Evolutionary conservation across 805 yeast species (phyloP), one percentile per base, ranked within the genome.

Genomic region (Candida vaughaniae): DNA sequence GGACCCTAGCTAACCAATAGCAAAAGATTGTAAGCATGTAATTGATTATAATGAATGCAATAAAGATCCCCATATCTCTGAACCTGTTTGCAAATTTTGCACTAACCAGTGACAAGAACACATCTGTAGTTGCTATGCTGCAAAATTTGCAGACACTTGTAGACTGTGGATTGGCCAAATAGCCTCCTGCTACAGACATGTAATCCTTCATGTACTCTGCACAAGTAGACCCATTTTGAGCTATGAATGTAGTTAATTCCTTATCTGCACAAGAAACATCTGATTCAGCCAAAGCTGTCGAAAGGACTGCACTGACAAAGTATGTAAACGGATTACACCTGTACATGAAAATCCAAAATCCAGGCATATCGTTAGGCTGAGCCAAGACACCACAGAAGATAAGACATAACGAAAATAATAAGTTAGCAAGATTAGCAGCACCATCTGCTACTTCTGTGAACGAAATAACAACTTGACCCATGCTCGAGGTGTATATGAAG

Each of bases 261-360:
- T 33, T 31, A 4, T 32, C 18, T 3, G 56, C 27, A 43, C 66
- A 64, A 37, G 38, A 44, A 66, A 82, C 70, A 43, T 67, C 27
- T 6, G 58, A 43, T 34, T 55, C 47, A 4, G 63, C 60, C 29
- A 58, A 51, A 7, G 58, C 61, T 25, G 55, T 48, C 1, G 57
- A 33, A 32, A 60, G 53, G 47, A 77, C 55, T 27, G 78, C 80
- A 75, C 81, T 52, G 33, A 84, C 64, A 63, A 81, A 69, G 48
- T 82, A 84, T 1, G 88, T 80, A 46, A 82, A 64, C 11, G 93
- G 43, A 78, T 75, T 71, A 12, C 69, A 74, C 54, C 89, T 69
- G 69, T 83, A 85, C 87, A 85, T 80, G 71, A 83, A 84, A 28
- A 73, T 66, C 90, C 91, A 78, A 60, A 52, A 68, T 33, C 52